Base-by-base conservation (phyloP, 345 rosid species). In the Hirschfeldia incana region DNA sequence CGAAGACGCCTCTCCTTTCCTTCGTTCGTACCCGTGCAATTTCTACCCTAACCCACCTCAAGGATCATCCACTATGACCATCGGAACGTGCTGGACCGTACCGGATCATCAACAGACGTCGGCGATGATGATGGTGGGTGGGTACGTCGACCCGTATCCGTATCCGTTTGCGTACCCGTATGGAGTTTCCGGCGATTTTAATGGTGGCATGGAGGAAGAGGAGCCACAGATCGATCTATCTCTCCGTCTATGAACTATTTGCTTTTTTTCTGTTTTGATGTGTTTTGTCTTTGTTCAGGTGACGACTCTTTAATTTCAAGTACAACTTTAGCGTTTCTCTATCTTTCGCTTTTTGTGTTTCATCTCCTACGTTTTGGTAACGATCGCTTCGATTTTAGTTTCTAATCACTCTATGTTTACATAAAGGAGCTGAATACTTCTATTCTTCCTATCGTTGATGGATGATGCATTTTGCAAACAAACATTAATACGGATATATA, bases 191-290 rank as follows among this genome's bases (percentile, higher is more conserved):
- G 28, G 30, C 17, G 26, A 42, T 33, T 4, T 33, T 15, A 21
- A 21, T 21, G 81, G 8, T 37, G 55, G 62, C 9, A 49, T 4
- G 16, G n/a, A 70, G 5, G 83, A 80, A 65, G 81, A 81, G 0
- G 78, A 72, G 2, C 57, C 77, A 66, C n/a, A 60, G 34, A 75
- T 81, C 5, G 78, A 81, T 37, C 84, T 81, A 1, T 81, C 84
- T 67, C 81, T 81, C 30, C 84, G 84, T 67, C 37, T 81, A 2
- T 81, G 68, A 81, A 1, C 21, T 65, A 1, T 7, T 39, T 78
- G 51, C 12, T 12, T 72, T 12, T 32, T 69, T 34, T 12, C 29
- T 32, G 70, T 77, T 70, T 78, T 6, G 33, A 21, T 21, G 21
- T 21, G 21, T 21, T 21, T 21, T 21, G 21, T 21, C 53, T 60